These are phyloP conservation scores for Dittrichia graveolens DNA, from an alignment of 129 eudicot genomes.

Conservation along the genomic window DNA sequence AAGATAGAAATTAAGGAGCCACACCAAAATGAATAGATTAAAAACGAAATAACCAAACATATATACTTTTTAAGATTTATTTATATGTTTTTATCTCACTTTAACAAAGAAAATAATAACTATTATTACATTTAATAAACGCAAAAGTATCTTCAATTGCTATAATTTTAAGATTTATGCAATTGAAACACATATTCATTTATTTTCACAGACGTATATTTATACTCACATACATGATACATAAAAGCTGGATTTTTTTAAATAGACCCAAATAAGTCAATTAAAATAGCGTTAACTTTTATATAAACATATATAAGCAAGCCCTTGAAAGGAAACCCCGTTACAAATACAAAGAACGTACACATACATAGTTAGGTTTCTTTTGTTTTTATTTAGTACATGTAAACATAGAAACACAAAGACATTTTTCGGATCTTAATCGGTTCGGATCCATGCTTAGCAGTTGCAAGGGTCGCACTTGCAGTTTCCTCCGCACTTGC, in stretches of 20 bases:
- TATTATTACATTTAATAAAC: too few species aligned
- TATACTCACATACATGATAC: conserved; percentile 2
- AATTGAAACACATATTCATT: not conserved
- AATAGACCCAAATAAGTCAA: conserved; percentile 34
- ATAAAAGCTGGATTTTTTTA: not conserved
- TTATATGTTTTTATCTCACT: too few species aligned
- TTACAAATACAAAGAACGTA: conserved; percentile 24
- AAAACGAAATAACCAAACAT: too few species aligned
- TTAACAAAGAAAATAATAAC: too few species aligned
- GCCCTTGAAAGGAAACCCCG: conserved; percentile 22
- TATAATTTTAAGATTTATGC: not conserved
- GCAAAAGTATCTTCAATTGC: too few species aligned
- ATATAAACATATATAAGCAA: conserved; percentile 22
- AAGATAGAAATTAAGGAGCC: too few species aligned
- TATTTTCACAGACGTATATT: conserved; percentile 8
- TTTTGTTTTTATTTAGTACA: conserved; percentile 33
- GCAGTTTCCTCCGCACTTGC: conserved; percentile 70
- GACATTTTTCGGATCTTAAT: conserved; percentile 27
- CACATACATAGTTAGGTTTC: conserved; percentile 19
- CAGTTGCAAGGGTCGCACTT: conserved; percentile 74
- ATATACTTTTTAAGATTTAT: too few species aligned
- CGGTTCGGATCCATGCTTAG: conserved; percentile 20
- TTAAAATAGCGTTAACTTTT: conserved; percentile 9
- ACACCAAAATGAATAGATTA: too few species aligned
- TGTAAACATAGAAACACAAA: conserved; percentile 25